Evolutionary conservation across 1,284 basidiomycete genomes (phyloP).

Genomic region (Apiotrichum siamense): DNA sequence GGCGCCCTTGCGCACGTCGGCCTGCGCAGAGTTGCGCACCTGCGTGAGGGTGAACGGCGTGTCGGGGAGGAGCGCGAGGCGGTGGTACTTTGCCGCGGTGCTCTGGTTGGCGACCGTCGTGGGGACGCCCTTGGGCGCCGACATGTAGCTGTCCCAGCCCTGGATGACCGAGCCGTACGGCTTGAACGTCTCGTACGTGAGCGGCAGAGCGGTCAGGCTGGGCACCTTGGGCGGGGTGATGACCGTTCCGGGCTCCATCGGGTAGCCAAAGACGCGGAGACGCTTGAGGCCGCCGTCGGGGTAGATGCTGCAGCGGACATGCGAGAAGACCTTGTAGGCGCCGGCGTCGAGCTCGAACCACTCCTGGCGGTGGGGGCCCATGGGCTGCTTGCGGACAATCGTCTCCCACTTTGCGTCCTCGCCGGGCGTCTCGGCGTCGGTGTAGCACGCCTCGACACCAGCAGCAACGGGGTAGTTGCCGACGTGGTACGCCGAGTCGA

Average conservation of each 20-base stretch:
- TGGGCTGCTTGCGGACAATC: constrained; percentile 68
- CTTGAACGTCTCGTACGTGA: constrained; percentile 76
- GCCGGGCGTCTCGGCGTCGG: constrained; percentile 31
- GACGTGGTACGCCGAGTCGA: constrained; percentile 93
- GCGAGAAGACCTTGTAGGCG: constrained; percentile 60
- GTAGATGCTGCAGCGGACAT: constrained; percentile 81
- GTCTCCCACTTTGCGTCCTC: constrained; percentile 59
- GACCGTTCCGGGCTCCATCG: constrained; percentile 18
- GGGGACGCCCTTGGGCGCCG: constrained; percentile 52
- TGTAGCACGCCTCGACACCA: constrained; percentile 27
- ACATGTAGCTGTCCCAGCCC: constrained; percentile 50
- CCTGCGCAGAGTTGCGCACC: constrained; percentile 53
- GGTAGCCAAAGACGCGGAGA: constrained; percentile 71
- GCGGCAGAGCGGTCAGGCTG: constrained; percentile 55
- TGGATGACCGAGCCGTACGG: constrained; percentile 84
- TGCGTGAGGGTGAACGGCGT: constrained; percentile 27
- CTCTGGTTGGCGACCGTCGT: constrained; percentile 64
- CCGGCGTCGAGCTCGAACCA: constrained; percentile 72
- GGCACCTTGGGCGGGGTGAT: constrained; percentile 8
- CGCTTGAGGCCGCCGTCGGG: constrained; percentile 96
- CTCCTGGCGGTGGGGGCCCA: constrained; percentile 86
- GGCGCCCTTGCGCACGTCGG: constrained; percentile 49
- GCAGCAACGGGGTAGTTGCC: constrained; percentile 84
- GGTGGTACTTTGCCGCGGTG: constrained; percentile 83
- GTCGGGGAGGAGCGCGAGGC: constrained; percentile 61